phyloP scores from a whole-genome alignment of 768 basidiomycete species.

The Exsudoporus frostii region DNA sequence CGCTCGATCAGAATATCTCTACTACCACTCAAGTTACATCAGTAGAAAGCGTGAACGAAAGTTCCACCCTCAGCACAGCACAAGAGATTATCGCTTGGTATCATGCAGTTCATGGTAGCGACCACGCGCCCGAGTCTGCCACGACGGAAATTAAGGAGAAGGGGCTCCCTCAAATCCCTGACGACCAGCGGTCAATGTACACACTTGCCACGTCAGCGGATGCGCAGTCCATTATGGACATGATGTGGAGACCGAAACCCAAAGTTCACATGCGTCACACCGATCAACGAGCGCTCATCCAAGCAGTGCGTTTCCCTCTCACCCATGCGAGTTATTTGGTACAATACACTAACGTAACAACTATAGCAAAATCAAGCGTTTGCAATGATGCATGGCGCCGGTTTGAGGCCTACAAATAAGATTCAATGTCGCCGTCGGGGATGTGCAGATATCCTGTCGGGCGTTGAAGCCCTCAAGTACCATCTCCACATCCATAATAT shows the following conservation, averaged over 20 bases:
- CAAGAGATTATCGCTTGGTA: slow-evolving; percentile 22
- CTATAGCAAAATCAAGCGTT: slow-evolving; percentile 25
- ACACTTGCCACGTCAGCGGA: slow-evolving; percentile 17
- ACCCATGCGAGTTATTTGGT: background rate
- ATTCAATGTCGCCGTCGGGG: slow-evolving; percentile 45
- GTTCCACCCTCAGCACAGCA: slow-evolving; percentile 17
- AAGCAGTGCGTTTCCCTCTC: slow-evolving; percentile 37
- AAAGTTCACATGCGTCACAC: slow-evolving; percentile 36
- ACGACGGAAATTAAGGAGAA: slow-evolving; percentile 12
- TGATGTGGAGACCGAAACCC: slow-evolving; percentile 32
- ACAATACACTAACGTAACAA: background rate
- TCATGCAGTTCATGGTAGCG: slow-evolving; percentile 9
- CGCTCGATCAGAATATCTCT: background rate
- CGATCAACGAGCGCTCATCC: slow-evolving; percentile 34
- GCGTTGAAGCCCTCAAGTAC: slow-evolving; percentile 44
- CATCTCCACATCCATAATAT: slow-evolving; percentile 59
- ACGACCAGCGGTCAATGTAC: slow-evolving; percentile 27
- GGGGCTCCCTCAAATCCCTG: slow-evolving; percentile 15
- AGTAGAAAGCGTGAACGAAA: background rate
- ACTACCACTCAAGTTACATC: background rate
- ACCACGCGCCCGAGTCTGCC: background rate
- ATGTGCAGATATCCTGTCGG: slow-evolving; percentile 42
- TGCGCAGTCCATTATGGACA: slow-evolving; percentile 21
- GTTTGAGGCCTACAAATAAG: slow-evolving; percentile 27
- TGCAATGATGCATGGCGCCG: slow-evolving; percentile 25